phyloP scores from a whole-genome alignment of 2,329 filamentous ascomycete species.

The Sclerotinia nivalis region DNA sequence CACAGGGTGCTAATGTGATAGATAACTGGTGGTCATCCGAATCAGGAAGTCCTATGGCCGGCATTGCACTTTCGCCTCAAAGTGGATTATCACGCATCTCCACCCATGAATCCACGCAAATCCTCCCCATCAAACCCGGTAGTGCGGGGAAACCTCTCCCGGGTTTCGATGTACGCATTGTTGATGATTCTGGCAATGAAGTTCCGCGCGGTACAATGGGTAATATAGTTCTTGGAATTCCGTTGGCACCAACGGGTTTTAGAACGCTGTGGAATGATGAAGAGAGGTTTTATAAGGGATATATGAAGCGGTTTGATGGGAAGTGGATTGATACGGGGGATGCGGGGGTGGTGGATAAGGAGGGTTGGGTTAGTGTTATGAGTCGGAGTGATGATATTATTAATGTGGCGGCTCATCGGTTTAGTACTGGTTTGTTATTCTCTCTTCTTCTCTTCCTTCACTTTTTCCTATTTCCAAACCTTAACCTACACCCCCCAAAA shows the following conservation, averaged over 20 bases:
- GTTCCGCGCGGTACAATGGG: conserved; percentile 76
- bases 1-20: conserved; percentile 61
- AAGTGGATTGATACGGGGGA: conserved; percentile 91
- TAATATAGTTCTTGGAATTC: conserved; percentile 83
- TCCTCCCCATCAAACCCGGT: conserved; percentile 70
- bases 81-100: conserved; percentile 55
- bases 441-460: neutral
- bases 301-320: conserved; percentile 77
- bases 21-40: conserved; percentile 78
- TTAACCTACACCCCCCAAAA: neutral
- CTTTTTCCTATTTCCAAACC: neutral
- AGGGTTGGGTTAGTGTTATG: conserved; percentile 68
- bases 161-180: conserved; percentile 82
- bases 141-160: conserved; percentile 90
- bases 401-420: conserved; percentile 90
- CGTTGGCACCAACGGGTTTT: conserved; percentile 82
- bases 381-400: conserved; percentile 78
- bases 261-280: conserved; percentile 85
- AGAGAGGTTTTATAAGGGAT: conserved; percentile 81
- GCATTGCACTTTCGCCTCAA: conserved; percentile 62
- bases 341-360: conserved; percentile 78
- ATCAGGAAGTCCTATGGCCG: conserved; percentile 68
- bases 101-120: conserved; percentile 45
- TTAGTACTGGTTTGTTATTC: conserved; percentile 70
- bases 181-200: conserved; percentile 77